Conservation (phyloP, 345 rosid species). For the Populus pruinosa region DNA sequence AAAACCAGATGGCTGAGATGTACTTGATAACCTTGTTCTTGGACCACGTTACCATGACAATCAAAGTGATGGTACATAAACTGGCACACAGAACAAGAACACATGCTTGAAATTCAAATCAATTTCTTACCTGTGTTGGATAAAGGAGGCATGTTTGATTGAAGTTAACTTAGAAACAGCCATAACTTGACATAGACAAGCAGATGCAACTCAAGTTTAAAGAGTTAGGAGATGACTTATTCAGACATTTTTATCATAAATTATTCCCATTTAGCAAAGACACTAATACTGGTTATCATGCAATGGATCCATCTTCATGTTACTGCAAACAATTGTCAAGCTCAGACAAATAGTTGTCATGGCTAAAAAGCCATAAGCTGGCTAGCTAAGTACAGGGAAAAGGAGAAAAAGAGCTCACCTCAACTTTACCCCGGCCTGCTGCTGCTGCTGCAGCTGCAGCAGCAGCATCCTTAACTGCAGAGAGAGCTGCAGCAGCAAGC, state of each 20-base stretch:
- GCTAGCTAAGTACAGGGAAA: conserved; percentile 1
- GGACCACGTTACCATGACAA: too few relatives aligned
- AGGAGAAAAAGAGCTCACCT: conserved; percentile 40
- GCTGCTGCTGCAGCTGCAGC: conserved; percentile 55
- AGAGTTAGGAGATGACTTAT: neutral
- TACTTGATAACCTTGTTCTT: too few relatives aligned
- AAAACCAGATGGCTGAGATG: too few relatives aligned
- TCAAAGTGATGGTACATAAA: too few relatives aligned
- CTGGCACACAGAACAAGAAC: too few relatives aligned
- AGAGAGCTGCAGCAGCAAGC: conserved; percentile 82
- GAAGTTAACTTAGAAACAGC: neutral
- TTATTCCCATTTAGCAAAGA: neutral
- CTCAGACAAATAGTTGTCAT: neutral
- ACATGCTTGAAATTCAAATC: neutral
- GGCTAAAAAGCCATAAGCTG: neutral
- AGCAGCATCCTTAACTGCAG: conserved; percentile 75
- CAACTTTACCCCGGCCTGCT: conserved; percentile 63
- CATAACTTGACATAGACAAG: neutral
- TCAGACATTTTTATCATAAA: neutral
- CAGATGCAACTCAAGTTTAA: neutral
- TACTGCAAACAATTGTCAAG: neutral
- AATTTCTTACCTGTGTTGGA: neutral
- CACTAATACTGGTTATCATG: neutral
- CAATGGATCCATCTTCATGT: neutral
- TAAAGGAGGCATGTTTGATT: neutral